A percentile compares a stretch with the other conserved stretches of the same genome.
phyloP scores from a whole-genome alignment of 345 rosid species.

The Anastatica hierochuntica region DNA sequence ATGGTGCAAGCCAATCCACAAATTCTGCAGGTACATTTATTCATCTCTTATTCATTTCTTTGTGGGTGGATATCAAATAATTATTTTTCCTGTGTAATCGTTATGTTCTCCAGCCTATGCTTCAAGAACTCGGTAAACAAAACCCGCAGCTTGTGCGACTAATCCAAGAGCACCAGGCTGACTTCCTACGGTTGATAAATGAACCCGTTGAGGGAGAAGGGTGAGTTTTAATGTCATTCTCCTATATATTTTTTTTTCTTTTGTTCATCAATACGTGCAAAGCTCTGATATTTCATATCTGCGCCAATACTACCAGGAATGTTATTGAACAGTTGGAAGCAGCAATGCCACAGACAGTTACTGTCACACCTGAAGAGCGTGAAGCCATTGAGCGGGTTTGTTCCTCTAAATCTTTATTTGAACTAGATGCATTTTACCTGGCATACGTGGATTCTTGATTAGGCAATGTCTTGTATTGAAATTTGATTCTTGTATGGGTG shows the following conservation, averaged over 20 bases:
- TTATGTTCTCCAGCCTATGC: conserved; percentile 62
- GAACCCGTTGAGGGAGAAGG: conserved; percentile 90
- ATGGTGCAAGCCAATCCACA: conserved; percentile 91
- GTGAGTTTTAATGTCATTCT: conserved; percentile 36
- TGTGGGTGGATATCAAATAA: not conserved
- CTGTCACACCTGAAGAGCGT: conserved; percentile 87
- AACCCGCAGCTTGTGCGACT: conserved; percentile 79
- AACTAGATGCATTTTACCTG: too few relatives aligned
- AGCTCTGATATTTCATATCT: conserved; percentile 1
- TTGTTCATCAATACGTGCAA: not conserved
- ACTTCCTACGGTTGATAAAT: conserved; percentile 76
- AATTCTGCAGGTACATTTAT: conserved; percentile 51
- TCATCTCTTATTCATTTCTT: not conserved
- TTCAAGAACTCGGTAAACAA: conserved; percentile 91
- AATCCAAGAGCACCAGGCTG: conserved; percentile 87
- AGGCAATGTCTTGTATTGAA: not conserved
- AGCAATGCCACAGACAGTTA: conserved; percentile 76
- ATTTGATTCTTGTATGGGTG: not conserved
- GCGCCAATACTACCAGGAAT: conserved; percentile 36
- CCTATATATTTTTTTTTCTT: not conserved
- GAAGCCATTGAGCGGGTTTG: conserved; percentile 93
- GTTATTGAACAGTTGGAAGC: conserved; percentile 59
- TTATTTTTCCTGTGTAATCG: not conserved
- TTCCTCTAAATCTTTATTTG: not conserved
- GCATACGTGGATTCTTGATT: too few relatives aligned